These are phyloP conservation scores for Vitis riparia DNA, from an alignment of 164 flowering plant species.

Conservation along the genomic window DNA sequence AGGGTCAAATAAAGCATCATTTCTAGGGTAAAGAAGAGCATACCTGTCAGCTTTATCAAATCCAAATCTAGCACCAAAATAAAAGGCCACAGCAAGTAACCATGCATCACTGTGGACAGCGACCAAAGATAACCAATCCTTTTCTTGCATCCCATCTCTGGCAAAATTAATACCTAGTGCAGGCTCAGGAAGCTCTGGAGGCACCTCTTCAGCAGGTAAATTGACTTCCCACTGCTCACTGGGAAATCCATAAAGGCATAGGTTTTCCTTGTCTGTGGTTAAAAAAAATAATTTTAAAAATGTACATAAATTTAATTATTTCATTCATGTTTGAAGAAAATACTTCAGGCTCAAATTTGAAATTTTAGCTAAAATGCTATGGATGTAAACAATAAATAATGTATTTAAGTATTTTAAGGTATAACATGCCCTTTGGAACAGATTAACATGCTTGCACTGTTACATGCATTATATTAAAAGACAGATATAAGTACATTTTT, in stretches of 20 bases:
- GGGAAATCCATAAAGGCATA: slow-evolving; percentile 48
- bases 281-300: background rate
- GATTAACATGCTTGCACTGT: no score
- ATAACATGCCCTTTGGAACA: no score
- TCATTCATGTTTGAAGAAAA: background rate
- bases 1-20: background rate
- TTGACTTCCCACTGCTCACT: slow-evolving; percentile 56
- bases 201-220: slow-evolving; percentile 53
- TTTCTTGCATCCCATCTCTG: slow-evolving; percentile 51
- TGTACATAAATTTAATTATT: background rate
- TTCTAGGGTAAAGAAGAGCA: background rate
- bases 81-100: slow-evolving; percentile 51
- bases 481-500: no score
- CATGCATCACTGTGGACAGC: slow-evolving; percentile 61
- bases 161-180: slow-evolving; percentile 57
- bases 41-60: slow-evolving; percentile 52
- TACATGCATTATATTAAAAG: no score
- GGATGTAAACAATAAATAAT: background rate
- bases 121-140: slow-evolving; percentile 48
- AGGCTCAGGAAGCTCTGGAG: slow-evolving; percentile 61
- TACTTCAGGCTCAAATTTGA: background rate
- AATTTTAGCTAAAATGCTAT: background rate
- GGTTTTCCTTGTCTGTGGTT: slow-evolving; percentile 47
- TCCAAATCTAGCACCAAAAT: slow-evolving; percentile 47
- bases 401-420: no score